Conservation (phyloP, 345 rosid genomes). For the Populus simonii region DNA sequence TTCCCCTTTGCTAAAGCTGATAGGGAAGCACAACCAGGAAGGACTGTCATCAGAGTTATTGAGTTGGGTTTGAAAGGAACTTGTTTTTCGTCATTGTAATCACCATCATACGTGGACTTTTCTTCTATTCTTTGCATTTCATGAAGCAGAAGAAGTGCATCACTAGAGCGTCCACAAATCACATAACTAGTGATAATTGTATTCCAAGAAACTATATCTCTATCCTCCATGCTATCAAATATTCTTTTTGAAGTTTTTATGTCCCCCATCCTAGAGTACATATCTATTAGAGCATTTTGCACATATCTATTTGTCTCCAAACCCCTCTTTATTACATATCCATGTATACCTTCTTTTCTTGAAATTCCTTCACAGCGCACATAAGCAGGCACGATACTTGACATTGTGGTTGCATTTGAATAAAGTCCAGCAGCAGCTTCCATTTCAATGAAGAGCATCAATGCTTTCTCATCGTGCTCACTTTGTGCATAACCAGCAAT, state of each 20-base stretch:
- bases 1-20: slow-evolving; percentile 77
- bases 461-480: slow-evolving; percentile 61
- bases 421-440: slow-evolving; percentile 48
- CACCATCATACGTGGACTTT: slow-evolving; percentile 5
- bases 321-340: slow-evolving; percentile 63
- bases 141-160: slow-evolving; percentile 57
- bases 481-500: slow-evolving; percentile 80
- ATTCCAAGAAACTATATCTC: slow-evolving; percentile 84
- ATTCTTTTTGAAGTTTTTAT: slow-evolving; percentile 49
- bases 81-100: slow-evolving; percentile 17
- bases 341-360: slow-evolving; percentile 68
- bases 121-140: slow-evolving; percentile 56
- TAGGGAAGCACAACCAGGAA: slow-evolving; percentile 76
- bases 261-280: slow-evolving; percentile 76
- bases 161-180: slow-evolving; percentile 44
- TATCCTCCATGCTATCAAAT: slow-evolving; percentile 58
- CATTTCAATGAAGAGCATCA: slow-evolving; percentile 68
- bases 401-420: slow-evolving; percentile 82
- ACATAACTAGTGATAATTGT: slow-evolving; percentile 77
- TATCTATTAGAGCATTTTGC: slow-evolving; percentile 84
- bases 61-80: slow-evolving; percentile 59
- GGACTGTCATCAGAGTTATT: slow-evolving; percentile 79
- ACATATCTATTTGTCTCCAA: slow-evolving; percentile 58
- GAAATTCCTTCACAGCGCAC: slow-evolving; percentile 56
- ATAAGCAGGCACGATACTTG: slow-evolving; percentile 72